These are phyloP conservation scores for Taphrina confusa DNA, from an alignment of 1,139 yeast genomes.

Conservation along the genomic window DNA sequence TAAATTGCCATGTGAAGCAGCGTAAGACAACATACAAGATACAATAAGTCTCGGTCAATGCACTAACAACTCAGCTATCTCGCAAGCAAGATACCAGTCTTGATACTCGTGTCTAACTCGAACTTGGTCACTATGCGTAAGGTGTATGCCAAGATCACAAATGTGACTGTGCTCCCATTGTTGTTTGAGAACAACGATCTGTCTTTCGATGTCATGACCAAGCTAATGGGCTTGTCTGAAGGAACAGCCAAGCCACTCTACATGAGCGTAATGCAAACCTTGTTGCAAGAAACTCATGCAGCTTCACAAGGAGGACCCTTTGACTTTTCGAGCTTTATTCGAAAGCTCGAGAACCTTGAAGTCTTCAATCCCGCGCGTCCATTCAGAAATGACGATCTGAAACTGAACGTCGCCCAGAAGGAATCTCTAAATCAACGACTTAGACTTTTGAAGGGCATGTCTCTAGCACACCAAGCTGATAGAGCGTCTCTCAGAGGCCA, in stretches of 20 bases:
- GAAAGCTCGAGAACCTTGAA: not conserved
- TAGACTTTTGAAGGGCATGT: not conserved
- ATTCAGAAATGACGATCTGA: not conserved
- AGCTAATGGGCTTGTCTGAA: not conserved
- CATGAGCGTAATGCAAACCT: not conserved
- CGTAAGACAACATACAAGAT: not conserved
- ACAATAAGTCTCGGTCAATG: too few relatives aligned
- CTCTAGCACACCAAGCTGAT: not conserved
- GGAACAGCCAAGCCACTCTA: not conserved
- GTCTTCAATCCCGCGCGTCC: not conserved
- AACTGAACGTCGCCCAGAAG: not conserved
- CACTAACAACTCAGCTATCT: not conserved
- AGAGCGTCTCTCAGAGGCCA: not conserved
- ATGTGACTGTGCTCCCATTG: not conserved
- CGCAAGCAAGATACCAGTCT: not conserved
- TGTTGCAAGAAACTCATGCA: conserved; percentile 3
- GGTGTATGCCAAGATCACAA: not conserved
- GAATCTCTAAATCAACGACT: not conserved
- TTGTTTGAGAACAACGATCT: not conserved
- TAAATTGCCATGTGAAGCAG: not conserved
- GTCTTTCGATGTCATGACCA: not conserved
- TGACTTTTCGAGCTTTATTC: not conserved
- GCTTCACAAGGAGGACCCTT: not conserved
- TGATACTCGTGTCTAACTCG: not conserved
- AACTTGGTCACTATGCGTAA: not conserved